Evolutionary conservation across 495 filamentous ascomycete species (phyloP).

Genomic region (Hypomontagnella submonticulosa): DNA sequence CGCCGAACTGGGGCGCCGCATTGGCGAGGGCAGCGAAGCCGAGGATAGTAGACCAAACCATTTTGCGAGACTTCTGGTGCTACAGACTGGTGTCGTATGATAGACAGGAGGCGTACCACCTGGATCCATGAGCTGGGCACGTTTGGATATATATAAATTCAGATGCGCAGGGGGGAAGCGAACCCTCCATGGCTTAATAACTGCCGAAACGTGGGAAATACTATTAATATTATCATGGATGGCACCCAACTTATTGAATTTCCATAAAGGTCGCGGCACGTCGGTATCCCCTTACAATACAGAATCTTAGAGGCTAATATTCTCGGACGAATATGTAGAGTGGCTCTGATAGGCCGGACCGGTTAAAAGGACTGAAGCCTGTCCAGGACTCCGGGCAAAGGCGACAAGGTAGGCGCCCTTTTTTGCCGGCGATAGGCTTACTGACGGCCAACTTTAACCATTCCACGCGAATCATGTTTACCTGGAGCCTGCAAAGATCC

Average conservation of each 20-base stretch:
- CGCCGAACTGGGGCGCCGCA: constrained; percentile 53
- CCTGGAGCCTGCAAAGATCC: constrained; percentile 1
- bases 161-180: constrained; percentile 5
- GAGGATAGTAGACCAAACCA: constrained; percentile 54
- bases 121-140: constrained; percentile 14
- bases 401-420: background rate
- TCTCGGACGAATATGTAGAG: constrained; percentile 37
- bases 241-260: constrained; percentile 37
- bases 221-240: constrained; percentile 43
- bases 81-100: constrained; percentile 15
- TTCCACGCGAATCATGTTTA: constrained; percentile 9
- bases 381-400: constrained; percentile 9
- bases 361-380: constrained; percentile 32
- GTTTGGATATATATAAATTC: constrained; percentile 35
- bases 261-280: constrained; percentile 30
- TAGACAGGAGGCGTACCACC: constrained; percentile 8
- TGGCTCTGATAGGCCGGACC: constrained; percentile 28
- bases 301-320: constrained; percentile 36
- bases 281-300: constrained; percentile 17
- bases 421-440: constrained; percentile 28
- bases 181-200: constrained; percentile 30
- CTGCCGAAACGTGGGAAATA: constrained; percentile 32
- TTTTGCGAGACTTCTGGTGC: constrained; percentile 36
- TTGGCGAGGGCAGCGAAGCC: constrained; percentile 50
- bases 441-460: constrained; percentile 12